Conservation (phyloP, 805 yeast genomes). For the Candida stauntonica region DNA sequence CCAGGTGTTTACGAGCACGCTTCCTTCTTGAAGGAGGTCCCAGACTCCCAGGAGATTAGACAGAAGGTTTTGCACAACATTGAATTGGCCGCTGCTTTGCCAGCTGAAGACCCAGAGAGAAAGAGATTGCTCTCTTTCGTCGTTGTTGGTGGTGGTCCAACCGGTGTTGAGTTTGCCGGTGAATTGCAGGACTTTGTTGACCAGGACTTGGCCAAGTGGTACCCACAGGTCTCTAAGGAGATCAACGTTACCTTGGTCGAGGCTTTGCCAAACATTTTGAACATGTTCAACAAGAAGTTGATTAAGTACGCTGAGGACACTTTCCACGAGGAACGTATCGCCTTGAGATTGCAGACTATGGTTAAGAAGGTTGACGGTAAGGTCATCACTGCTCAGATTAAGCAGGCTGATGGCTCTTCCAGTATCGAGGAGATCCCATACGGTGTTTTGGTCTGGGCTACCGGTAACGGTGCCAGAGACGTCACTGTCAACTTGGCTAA, state of each 20-base stretch:
- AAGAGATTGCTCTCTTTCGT: constrained; percentile 80
- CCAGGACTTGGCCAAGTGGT: constrained; percentile 85
- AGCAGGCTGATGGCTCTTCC: constrained; percentile 60
- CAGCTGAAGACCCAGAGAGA: constrained; percentile 70
- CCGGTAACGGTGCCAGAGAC: constrained; percentile 89
- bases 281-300: constrained; percentile 64
- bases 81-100: constrained; percentile 82
- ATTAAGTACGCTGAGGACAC: constrained; percentile 77
- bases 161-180: constrained; percentile 97
- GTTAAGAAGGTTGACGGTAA: constrained; percentile 78
- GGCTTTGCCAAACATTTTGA: constrained; percentile 85
- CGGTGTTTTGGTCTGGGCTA: constrained; percentile 95
- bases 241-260: constrained; percentile 82
- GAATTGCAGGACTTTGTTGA: constrained; percentile 92
- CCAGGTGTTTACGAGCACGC: constrained; percentile 92
- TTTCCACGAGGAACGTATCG: constrained; percentile 63
- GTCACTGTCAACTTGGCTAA: constrained; percentile 62
- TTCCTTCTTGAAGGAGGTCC: constrained; percentile 82
- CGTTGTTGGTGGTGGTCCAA: constrained; percentile 98
- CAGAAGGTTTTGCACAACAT: constrained; percentile 78
- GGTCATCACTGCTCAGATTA: constrained; percentile 64
- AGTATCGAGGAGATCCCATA: constrained; percentile 66
- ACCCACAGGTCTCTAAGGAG: constrained; percentile 80
- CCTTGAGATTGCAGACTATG: constrained; percentile 79
- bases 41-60: constrained; percentile 83